These are phyloP conservation scores for Pseudogymnoascus sp. DNA, from an alignment of 2,329 filamentous ascomycete genomes.

Conservation along the genomic window DNA sequence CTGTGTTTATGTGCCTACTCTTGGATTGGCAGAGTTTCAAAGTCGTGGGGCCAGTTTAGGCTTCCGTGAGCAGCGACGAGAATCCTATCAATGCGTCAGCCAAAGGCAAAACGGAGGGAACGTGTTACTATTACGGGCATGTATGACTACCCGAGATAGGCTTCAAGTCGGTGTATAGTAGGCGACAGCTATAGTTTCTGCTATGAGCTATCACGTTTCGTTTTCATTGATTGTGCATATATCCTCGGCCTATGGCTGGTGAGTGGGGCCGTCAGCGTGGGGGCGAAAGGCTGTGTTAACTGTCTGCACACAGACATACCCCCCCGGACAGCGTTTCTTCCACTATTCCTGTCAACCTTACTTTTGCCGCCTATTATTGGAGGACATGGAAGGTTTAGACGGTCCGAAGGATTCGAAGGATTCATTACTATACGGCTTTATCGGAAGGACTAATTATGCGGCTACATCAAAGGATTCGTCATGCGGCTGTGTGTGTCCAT, in stretches of 20 bases:
- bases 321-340: neutral
- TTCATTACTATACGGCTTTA: neutral
- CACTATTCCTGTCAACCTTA: neutral
- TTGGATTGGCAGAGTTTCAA: neutral
- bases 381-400: neutral
- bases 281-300: neutral
- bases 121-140: neutral
- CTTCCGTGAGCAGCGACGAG: neutral
- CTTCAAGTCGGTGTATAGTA: neutral
- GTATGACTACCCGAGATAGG: neutral
- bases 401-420: neutral
- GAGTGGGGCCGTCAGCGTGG: neutral
- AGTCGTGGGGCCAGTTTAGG: neutral
- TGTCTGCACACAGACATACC: neutral
- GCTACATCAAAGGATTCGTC: neutral
- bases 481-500: neutral
- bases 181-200: neutral
- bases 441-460: neutral
- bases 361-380: neutral
- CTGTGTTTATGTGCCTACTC: neutral
- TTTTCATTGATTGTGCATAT: neutral
- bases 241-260: neutral
- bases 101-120: neutral
- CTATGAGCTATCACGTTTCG: neutral
- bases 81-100: neutral